Evolutionary conservation across 192 early-diverging fungal genomes (phyloP), one percentile per base, ranked within the genome.

Genomic region (Backusella psychrophila): DNA sequence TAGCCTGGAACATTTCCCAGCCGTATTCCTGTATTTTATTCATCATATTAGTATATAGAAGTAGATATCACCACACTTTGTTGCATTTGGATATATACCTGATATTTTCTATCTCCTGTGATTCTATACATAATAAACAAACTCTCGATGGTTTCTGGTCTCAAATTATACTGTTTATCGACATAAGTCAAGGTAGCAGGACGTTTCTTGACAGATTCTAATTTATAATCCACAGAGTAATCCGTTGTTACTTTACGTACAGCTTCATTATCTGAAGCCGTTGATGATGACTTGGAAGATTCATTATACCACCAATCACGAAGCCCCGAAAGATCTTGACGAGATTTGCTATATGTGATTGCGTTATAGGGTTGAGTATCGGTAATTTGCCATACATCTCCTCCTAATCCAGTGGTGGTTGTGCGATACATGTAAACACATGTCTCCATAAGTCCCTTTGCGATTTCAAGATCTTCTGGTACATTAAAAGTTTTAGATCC

Each of bases 121-220:
- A 93, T 74, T 52, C 93, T 87, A 74, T 92, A 94, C 80, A 93
- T 80, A 53, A 90, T 84, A 81, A 88, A 94, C 35, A 93, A 76
- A 71, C 90, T 91, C 78, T 94, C 93, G 29, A 94, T 75, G 0
- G 90, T 89, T 87, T 94, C 93, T 38, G 76, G 76, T 5, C 76
- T 70, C 41, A 77, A 72, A 33, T 59, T 53, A 66, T 77, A 77
- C 11, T 26, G 31, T 5, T 46, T 21, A 46, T 77, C 70, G 14
- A 36, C 44, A 11, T 59, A 36, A 23, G 26, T 33, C 29, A 77
- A 42, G 12, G 39, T 35, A 15, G 53, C 67, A 11, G 44, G 52
- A 44, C 70, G 36, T 26, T 59, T 17, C 31, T 26, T 52, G 14
- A 44, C 44, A n/a, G 66, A 9, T 19, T 53, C 38, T 1, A 77